Percentiles rank a stretch among this genome's conserved stretches.
Evolutionary conservation across 257 asterid genomes (phyloP).

Genomic region (Solanum pennellii): DNA sequence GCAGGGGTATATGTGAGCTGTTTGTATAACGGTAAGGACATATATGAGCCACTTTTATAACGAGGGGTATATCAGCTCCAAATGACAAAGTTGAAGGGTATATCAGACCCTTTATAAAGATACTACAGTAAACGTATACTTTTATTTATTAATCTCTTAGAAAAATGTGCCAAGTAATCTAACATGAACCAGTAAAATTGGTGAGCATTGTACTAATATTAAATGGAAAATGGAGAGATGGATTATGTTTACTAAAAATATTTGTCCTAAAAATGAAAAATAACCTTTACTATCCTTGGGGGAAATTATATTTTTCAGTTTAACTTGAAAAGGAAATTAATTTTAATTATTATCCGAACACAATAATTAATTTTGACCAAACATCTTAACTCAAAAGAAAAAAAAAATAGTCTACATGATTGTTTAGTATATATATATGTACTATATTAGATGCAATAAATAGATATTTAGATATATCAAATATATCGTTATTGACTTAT

Average conservation of each 20-base stretch:
- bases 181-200: too few relatives aligned
- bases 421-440: too few relatives aligned
- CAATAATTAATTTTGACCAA: neutral
- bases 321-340: neutral
- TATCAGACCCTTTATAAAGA: too few relatives aligned
- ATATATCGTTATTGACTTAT: too few relatives aligned
- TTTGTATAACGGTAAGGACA: too few relatives aligned
- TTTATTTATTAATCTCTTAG: neutral
- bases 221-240: too few relatives aligned
- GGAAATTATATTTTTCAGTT: neutral
- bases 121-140: neutral
- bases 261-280: neutral
- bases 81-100: too few relatives aligned
- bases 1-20: too few relatives aligned
- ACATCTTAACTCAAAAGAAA: neutral
- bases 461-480: neutral
- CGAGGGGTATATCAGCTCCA: too few relatives aligned
- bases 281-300: neutral
- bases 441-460: neutral
- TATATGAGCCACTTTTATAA: too few relatives aligned
- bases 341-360: neutral
- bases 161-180: neutral
- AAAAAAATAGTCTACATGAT: too few relatives aligned
- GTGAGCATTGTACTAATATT: too few relatives aligned
- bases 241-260: neutral